These are phyloP conservation scores for Termitomyces sp. DNA, from an alignment of 768 basidiomycete genomes.

Conservation along the genomic window DNA sequence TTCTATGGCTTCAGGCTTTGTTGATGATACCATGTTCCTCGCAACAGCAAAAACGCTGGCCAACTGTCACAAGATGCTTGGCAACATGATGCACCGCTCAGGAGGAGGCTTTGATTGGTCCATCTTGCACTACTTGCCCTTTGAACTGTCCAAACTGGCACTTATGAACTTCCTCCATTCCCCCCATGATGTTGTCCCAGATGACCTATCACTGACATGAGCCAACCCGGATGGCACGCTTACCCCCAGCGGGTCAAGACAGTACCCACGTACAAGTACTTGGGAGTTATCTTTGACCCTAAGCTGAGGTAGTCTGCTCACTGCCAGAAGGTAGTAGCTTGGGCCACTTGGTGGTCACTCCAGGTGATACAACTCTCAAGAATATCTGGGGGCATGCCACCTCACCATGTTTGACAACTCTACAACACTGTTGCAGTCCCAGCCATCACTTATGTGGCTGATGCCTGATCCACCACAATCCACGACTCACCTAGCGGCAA, in stretches of 20 bases:
- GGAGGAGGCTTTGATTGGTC: neutral
- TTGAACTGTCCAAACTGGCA: neutral
- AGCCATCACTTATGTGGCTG: neutral
- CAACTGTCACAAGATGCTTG: neutral
- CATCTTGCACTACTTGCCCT: neutral
- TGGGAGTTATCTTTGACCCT: neutral
- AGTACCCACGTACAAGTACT: neutral
- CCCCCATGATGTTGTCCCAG: neutral
- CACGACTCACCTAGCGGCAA: neutral
- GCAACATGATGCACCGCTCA: neutral
- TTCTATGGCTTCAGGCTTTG: neutral
- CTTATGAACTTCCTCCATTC: neutral
- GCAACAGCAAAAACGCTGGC: neutral
- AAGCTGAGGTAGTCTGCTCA: neutral
- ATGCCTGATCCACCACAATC: neutral
- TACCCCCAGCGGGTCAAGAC: neutral
- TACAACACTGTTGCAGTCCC: constrained; percentile 9
- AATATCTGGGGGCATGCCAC: neutral
- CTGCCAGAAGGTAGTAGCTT: neutral
- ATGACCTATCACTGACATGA: neutral
- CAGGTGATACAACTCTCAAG: neutral
- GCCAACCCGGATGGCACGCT: neutral
- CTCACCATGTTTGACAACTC: constrained; percentile 2
- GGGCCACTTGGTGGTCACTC: neutral
- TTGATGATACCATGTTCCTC: neutral